phyloP scores from a whole-genome alignment of 257 asterid genomes.

The Solanum chiquidenum region DNA sequence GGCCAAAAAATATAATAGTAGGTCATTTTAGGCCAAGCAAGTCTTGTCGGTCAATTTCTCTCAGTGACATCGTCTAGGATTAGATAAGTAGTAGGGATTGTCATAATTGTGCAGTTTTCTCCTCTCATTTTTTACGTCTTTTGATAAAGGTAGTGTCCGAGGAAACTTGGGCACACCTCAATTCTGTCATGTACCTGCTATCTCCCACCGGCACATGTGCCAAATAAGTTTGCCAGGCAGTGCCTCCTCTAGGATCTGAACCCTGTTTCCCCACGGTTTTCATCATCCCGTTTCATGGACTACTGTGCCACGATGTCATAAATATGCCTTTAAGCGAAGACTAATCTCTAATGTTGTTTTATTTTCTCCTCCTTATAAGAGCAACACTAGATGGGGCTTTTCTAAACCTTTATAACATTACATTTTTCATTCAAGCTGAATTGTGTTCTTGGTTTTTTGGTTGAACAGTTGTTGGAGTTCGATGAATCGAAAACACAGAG shows the following conservation, averaged over 20 bases:
- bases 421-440: neutral
- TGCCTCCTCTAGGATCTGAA: neutral
- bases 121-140: neutral
- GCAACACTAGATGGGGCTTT: neutral
- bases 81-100: neutral
- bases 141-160: neutral
- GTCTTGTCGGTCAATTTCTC: neutral
- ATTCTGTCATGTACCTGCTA: neutral
- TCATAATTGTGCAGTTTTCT: neutral
- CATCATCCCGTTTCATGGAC: neutral
- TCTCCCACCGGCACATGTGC: neutral
- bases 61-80: neutral
- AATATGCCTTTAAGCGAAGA: neutral
- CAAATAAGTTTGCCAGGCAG: neutral
- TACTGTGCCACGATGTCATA: neutral
- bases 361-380: neutral
- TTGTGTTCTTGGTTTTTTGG: neutral
- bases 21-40: neutral
- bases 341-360: neutral
- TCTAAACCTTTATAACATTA: neutral
- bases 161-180: neutral
- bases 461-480: constrained; percentile 63
- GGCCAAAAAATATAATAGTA: neutral
- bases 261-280: neutral
- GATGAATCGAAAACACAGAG: constrained; percentile 52